Conservation (phyloP, 257 asterid species). For the Solanum boliviense region DNA sequence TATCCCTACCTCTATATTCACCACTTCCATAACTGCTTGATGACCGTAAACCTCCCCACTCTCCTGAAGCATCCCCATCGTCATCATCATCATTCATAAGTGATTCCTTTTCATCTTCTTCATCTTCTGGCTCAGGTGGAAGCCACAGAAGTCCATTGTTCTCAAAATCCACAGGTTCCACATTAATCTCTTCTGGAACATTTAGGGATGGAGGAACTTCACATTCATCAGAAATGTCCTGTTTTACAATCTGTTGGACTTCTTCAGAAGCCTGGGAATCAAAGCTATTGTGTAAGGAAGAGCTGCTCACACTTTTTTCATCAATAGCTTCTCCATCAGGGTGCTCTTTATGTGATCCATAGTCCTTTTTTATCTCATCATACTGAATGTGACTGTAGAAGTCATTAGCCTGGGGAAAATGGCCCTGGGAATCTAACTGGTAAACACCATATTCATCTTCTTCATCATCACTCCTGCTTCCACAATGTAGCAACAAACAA, state of each 20-base stretch:
- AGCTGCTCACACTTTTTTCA: slow-evolving; percentile 32
- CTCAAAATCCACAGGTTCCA: slow-evolving; percentile 84
- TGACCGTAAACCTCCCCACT: slow-evolving; percentile 55
- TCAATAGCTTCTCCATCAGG: slow-evolving; percentile 52
- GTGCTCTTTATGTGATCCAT: slow-evolving; percentile 42
- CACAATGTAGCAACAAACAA: background rate
- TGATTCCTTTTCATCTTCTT: slow-evolving; percentile 77
- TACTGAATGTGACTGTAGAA: slow-evolving; percentile 43
- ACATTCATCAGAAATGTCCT: slow-evolving; percentile 54
- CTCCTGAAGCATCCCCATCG: slow-evolving; percentile 73
- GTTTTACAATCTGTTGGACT: slow-evolving; percentile 31
- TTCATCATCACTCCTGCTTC: slow-evolving; percentile 69
- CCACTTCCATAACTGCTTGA: slow-evolving; percentile 79
- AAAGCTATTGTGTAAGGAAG: slow-evolving; percentile 29
- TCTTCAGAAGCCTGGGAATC: slow-evolving; percentile 47
- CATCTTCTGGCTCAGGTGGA: slow-evolving; percentile 99
- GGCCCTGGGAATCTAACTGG: slow-evolving; percentile 31
- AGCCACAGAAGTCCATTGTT: slow-evolving; percentile 87
- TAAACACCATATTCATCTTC: slow-evolving; percentile 58
- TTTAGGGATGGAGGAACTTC: slow-evolving; percentile 65
- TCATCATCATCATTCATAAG: slow-evolving; percentile 60
- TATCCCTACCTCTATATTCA: slow-evolving; percentile 66
- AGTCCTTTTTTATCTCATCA: slow-evolving; percentile 40
- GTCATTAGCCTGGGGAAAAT: slow-evolving; percentile 43
- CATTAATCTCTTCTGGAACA: slow-evolving; percentile 50